Conservation (phyloP, 345 rosid species). For the Melastoma malabathricum region DNA sequence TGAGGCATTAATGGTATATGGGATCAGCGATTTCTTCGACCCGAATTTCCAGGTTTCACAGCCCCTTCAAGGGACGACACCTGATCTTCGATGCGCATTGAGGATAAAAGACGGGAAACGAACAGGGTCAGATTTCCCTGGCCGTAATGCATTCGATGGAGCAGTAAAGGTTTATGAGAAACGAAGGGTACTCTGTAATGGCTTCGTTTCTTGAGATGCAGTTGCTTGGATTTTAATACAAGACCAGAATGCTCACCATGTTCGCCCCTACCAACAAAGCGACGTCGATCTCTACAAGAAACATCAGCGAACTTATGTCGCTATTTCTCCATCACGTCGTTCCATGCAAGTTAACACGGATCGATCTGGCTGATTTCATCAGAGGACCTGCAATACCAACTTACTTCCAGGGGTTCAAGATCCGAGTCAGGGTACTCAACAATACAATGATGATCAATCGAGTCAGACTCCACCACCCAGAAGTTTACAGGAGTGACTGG, state of each 20-base stretch:
- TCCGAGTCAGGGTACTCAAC: conserved; percentile 14
- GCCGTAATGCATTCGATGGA: conserved; percentile 8
- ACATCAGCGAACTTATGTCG: conserved; percentile 11
- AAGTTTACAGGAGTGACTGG: conserved; percentile 20
- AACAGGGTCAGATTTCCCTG: not conserved
- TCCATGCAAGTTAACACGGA: conserved; percentile 19
- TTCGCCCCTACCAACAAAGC: conserved; percentile 34
- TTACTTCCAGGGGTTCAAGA: conserved; percentile 16
- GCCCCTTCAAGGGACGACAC: conserved; percentile 1
- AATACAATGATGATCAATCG: conserved; percentile 6
- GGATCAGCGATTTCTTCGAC: conserved; percentile 21
- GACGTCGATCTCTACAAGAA: conserved; percentile 4
- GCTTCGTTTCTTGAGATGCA: conserved; percentile 34
- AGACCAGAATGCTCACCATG: conserved; percentile 16
- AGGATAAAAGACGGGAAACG: conserved; percentile 4
- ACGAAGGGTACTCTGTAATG: conserved; percentile 25
- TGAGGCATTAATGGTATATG: conserved; percentile 23
- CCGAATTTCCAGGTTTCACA: conserved; percentile 6
- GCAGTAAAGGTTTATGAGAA: conserved; percentile 17
- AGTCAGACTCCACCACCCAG: conserved; percentile 12
- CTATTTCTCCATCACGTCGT: conserved; percentile 24
- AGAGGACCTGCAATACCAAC: conserved; percentile 14
- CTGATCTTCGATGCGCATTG: conserved; percentile 6
- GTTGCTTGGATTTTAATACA: conserved; percentile 3
- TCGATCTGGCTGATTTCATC: conserved; percentile 16